A percentile compares a stretch with the other conserved stretches of the same genome.
phyloP scores from a whole-genome alignment of 768 basidiomycete genomes.

The Pluteus cervinus region DNA sequence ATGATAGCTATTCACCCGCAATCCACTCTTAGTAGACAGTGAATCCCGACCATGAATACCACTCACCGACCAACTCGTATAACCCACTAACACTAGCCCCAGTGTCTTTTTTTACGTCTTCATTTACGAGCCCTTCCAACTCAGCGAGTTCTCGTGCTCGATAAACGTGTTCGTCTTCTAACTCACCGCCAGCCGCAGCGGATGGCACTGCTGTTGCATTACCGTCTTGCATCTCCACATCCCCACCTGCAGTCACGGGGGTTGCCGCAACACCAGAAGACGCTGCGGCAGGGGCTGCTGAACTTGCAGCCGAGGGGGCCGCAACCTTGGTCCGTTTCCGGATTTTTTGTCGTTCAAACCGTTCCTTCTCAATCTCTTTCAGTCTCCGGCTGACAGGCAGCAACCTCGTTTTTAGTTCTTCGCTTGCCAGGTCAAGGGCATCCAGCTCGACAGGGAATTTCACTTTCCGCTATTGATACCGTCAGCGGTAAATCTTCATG shows the following conservation, averaged over 20 bases:
- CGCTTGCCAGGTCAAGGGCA: conserved; percentile 73
- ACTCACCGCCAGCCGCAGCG: conserved; percentile 31
- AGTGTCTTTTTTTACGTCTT: conserved; percentile 56
- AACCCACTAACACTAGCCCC: conserved; percentile 76
- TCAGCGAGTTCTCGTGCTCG: conserved; percentile 60
- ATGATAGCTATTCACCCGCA: conserved; percentile 88
- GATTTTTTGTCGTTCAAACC: conserved; percentile 76
- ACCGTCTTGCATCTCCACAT: conserved; percentile 45
- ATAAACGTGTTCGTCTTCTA: conserved; percentile 62
- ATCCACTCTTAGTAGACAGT: conserved; percentile 6
- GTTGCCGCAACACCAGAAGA: conserved; percentile 14
- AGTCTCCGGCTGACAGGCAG: conserved; percentile 65
- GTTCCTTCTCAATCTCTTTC: conserved; percentile 78
- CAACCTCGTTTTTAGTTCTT: conserved; percentile 70
- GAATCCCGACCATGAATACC: background rate
- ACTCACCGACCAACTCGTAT: conserved; percentile 88
- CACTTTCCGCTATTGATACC: conserved; percentile 62
- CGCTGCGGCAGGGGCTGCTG: conserved; percentile 16
- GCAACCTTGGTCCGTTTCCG: conserved; percentile 64
- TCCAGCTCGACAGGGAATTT: conserved; percentile 91
- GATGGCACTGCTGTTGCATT: conserved; percentile 13
- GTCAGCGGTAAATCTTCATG: background rate
- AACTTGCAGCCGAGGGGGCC: conserved; percentile 18
- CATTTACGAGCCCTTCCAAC: conserved; percentile 58
- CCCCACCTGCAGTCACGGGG: conserved; percentile 25